Base-by-base conservation (phyloP, 2,329 filamentous ascomycete genomes). In the Verticillium nonalfalfae region DNA sequence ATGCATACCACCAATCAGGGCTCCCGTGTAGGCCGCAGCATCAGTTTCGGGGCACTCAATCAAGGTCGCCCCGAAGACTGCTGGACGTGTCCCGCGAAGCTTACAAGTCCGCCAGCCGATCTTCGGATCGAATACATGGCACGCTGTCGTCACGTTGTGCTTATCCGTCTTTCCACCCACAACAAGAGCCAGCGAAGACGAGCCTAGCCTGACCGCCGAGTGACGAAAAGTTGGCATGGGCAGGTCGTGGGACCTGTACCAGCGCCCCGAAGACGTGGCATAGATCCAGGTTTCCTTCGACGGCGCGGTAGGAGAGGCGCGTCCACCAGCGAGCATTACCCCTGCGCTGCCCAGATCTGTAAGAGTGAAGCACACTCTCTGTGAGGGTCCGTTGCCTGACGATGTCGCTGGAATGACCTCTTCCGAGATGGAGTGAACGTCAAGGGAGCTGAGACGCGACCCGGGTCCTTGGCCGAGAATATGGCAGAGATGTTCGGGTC, bases 171-270 rank as follows among this genome's bases (percentile, higher is more conserved):
- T 89, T 0, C 89, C 89, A 18, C 89, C 88, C 59, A 85, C 76
- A 2, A 90, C 72, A 18, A 93, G 76, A 1, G 82, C 80, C 59
- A 78, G 74, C 62, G 71, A 79, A 4, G 85, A 84, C 45, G 68
- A 63, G 0, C 76, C 77, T 1, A 88, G 68, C 34, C 75, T 74
- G 13, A 86, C 78, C 35, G 88, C 83, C 61, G 85, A 85, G 70
- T 97, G 94, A 59, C 94, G 82, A 74, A 90, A 97, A 31, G 93
- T 79, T 10, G 89, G 82, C n/a, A 78, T 68, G 0, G 89, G 88
- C n/a, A 97, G 78, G 67, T 85, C 81, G 62, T 88, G 79, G 14
- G 85, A 81, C 65, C 79, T 81, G 62, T 80, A 79, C 92, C 92
- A 97, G 14, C 69, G 72, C 54, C 73, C 73, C 2, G 68, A 65